Base-by-base conservation (phyloP, 2,329 filamentous ascomycete genomes). In the Periconia sp. region DNA sequence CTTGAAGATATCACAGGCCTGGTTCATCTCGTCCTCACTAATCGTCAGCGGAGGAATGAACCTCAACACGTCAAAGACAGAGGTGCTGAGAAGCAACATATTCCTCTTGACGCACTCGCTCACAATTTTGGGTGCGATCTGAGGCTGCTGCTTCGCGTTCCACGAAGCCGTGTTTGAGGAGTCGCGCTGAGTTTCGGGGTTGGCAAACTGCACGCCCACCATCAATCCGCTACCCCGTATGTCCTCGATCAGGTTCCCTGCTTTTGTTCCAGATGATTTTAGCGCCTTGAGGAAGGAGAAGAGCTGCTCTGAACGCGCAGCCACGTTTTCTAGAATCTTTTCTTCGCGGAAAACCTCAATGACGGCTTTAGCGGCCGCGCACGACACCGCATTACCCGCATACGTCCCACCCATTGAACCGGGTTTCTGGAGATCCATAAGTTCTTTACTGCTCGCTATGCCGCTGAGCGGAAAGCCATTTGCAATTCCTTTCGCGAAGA, bases 401-500 rank as follows among this genome's bases (percentile, higher is more conserved):
- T 69, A 69, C 8, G 65, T 69, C 14, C 65, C 65, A 30, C 65
- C 65, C 65, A 69, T 69, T 0, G 62, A 66, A 11, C 65, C 65
- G 2, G 65, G 64, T 49, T 67, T 67, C 41, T 69, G 65, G 11
- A 60, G 51, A 40, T 65, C 61, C 65, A 69, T 69, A 17, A 69
- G 58, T 17, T 60, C 41, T 35, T 62, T 69, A 14, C 54, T 49
- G 47, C 63, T 66, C 10, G 65, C 65, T 20, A 69, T 69, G 1
- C 65, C 65, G 15, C 63, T 66, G 11, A 69, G 55, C 10, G 65
- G 65, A 30, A 69, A 69, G 10, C 65, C 65, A 31, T 69, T 69
- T 1, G 65, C 65, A 40, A 69, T 67, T 13, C 65, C 65, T 56
- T 69, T 69, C 30, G 65, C 74, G 62, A 79, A 76, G 53, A 77